A percentile compares a stretch with the other conserved stretches of the same genome.
Evolutionary conservation across 2,329 filamentous ascomycete genomes (phyloP).

Genomic region (Podosphaera fusca): DNA sequence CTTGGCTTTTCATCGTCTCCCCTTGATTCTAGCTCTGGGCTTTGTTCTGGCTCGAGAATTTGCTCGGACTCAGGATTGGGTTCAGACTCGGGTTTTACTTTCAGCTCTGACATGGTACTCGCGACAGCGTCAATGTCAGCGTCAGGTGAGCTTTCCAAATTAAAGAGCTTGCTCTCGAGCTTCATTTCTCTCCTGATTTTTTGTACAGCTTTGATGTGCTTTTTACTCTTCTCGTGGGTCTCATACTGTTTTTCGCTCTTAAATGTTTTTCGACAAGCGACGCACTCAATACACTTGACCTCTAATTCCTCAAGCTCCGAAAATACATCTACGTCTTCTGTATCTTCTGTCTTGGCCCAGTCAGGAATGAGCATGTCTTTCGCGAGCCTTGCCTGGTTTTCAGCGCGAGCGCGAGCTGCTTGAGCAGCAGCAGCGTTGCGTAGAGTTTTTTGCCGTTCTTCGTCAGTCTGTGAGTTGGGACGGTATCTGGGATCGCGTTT

Average conservation of each 20-base stretch:
- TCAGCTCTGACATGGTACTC: not conserved
- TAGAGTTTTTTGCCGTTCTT: constrained; percentile 55
- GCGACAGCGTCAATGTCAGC: not conserved
- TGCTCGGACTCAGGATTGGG: too few species aligned
- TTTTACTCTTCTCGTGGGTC: constrained; percentile 88
- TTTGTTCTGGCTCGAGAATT: not conserved
- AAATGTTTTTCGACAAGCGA: constrained; percentile 57
- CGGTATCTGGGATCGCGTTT: constrained; percentile 79
- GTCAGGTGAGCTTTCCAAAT: constrained; percentile 18
- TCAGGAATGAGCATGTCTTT: constrained; percentile 37
- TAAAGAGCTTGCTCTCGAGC: constrained; percentile 45
- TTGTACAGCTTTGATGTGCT: constrained; percentile 71
- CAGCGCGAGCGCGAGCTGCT: constrained; percentile 59
- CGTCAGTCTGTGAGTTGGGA: constrained; percentile 52
- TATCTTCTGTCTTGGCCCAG: constrained; percentile 45
- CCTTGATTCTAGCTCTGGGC: not conserved
- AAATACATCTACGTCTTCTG: constrained; percentile 33
- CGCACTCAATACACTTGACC: constrained; percentile 43
- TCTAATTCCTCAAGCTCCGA: constrained; percentile 27
- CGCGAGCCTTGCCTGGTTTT: constrained; percentile 51
- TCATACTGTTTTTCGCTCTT: constrained; percentile 83
- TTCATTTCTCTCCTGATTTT: constrained; percentile 63
- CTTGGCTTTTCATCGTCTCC: not conserved
- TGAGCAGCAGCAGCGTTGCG: constrained; percentile 64
- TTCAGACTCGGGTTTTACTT: constrained; percentile 1